Base-by-base conservation (phyloP, 306 rosid species). In the Bauhinia variegata region DNA sequence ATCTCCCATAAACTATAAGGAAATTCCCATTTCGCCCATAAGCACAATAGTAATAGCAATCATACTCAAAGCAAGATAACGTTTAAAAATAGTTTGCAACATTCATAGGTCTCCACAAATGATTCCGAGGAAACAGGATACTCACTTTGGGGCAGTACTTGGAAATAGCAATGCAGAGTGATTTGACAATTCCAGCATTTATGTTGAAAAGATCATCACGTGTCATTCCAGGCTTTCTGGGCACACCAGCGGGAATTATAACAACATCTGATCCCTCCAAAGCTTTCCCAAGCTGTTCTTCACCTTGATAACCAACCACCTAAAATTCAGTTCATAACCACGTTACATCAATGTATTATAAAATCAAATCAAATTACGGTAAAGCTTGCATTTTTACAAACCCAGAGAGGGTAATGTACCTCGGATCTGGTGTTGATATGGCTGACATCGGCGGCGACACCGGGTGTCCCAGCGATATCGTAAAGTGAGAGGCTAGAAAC, bases 141-240 rank as follows among this genome's bases (percentile, higher is more conserved):
- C 99, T 76, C 73, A 90, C 99, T 63, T 90, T 46, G 32, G 99
- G 99, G 58, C 89, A 88, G 82, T 89, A 86, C 82, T 90, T 93
- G 61, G 97, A 69, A 59, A 93, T 86, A 12, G 99, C 97, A 60
- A 71, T 3, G 69, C 83, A 73, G 12, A 93, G 82, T 5, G 84
- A 12, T 83, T 83, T 91, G 44, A 93, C 99, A 69, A 93, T 93
- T 49, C 99, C 99, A 0, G 99, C 99, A 9, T 93, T 93, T 38
- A 93, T 90, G 76, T 90, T 93, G 75, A 93, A 93, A 63, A 93
- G 97, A 82, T 93, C 99, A 50, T 93, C 99, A 56, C 99, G 99
- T 15, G 99, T 93, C 99, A 93, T 90, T 47, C 99, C 97, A 2
- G 99, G 99, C 84, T 93, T 93, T 72, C 99, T 81, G 33, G 99